These are phyloP conservation scores for Mediolabrus comicus DNA, from an alignment of 108 stramenopile species.

Conservation along the genomic window DNA sequence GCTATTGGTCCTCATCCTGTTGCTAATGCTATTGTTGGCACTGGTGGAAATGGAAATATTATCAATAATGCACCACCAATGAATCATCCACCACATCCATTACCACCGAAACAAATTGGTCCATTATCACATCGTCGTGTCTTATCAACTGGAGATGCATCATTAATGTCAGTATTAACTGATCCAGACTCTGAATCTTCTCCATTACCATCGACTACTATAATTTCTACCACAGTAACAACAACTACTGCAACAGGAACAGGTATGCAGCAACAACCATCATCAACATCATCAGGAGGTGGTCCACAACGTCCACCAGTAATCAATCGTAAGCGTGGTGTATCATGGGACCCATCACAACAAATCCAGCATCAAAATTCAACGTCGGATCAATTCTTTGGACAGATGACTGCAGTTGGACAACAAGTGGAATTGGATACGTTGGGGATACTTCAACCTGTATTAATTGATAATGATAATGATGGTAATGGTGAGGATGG, in stretches of 20 bases:
- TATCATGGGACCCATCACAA: slow-evolving; percentile 41
- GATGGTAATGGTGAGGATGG: background rate
- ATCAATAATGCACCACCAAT: background rate
- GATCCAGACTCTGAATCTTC: slow-evolving; percentile 31
- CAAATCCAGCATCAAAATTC: no score
- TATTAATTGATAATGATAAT: slow-evolving; percentile 4
- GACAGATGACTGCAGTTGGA: no score
- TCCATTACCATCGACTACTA: background rate
- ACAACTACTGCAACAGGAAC: background rate
- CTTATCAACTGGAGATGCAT: slow-evolving; percentile 29
- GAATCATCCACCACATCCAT: background rate
- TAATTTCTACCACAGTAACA: background rate
- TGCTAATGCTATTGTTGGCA: background rate
- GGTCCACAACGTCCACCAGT: background rate
- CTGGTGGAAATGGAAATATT: background rate
- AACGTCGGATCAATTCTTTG: no score
- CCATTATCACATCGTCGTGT: slow-evolving; percentile 31
- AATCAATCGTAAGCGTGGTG: slow-evolving; percentile 14
- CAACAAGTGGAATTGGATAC: slow-evolving; percentile 25
- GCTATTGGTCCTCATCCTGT: background rate
- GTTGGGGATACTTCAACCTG: slow-evolving; percentile 34
- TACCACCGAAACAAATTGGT: slow-evolving; percentile 22
- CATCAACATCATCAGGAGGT: background rate
- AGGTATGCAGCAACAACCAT: no score
- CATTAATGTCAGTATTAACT: slow-evolving; percentile 27